phyloP scores from a whole-genome alignment of 345 rosid genomes.

The Brassica nigra region DNA sequence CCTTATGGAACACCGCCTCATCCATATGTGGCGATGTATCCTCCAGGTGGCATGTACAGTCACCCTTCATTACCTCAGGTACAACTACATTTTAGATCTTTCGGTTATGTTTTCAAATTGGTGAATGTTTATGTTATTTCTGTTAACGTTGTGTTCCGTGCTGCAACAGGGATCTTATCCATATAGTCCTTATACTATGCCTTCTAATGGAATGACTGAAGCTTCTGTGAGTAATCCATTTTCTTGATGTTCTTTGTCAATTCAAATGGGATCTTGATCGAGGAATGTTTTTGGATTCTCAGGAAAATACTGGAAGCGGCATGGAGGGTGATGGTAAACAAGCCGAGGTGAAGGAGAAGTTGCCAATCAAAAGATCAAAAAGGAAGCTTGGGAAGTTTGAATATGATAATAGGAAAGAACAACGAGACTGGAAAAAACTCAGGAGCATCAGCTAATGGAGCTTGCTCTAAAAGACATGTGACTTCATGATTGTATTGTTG shows the following conservation, averaged over 20 bases:
- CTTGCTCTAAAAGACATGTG: constrained; percentile 76
- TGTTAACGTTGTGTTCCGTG: constrained; percentile 17
- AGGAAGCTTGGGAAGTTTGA: constrained; percentile 96
- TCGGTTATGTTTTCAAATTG: constrained; percentile 11
- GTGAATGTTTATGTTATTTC: constrained; percentile 3
- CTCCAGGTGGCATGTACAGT: constrained; percentile 90
- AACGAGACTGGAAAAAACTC: constrained; percentile 67
- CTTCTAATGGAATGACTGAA: constrained; percentile 84
- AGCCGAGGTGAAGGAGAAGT: constrained; percentile 82
- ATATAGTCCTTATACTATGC: constrained; percentile 93
- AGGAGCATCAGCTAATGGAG: constrained; percentile 80
- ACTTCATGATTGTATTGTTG: constrained; percentile 11
- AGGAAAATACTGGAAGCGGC: constrained; percentile 48
- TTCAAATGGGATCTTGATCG: constrained; percentile 21
- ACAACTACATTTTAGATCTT: constrained; percentile 39
- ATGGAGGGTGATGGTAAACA: constrained; percentile 70
- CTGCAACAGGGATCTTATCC: constrained; percentile 84
- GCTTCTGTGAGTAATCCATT: constrained; percentile 58
- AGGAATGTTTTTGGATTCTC: constrained; percentile 27
- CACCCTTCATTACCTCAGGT: constrained; percentile 94
- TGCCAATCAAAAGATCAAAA: constrained; percentile 94
- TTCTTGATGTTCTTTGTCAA: constrained; percentile 8
- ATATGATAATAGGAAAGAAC: constrained; percentile 79
- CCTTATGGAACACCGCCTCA: constrained; percentile 93
- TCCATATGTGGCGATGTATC: constrained; percentile 91